Evolutionary conservation across 768 basidiomycete genomes (phyloP).

Genomic region (Tylopilus vinaceipallidus): DNA sequence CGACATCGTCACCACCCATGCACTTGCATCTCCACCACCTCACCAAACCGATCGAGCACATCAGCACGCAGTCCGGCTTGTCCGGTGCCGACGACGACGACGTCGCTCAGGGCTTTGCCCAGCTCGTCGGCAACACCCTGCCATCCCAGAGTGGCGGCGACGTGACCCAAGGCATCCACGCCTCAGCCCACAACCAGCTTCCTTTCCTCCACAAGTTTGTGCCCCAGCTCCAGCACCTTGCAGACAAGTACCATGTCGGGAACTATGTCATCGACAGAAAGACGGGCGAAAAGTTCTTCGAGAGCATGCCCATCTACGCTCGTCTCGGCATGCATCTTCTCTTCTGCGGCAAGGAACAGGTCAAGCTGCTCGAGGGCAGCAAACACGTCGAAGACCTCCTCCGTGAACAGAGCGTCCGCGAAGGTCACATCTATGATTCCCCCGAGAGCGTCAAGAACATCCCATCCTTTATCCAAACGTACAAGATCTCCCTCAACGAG

Average conservation of each 20-base stretch:
- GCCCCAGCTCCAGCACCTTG: constrained; percentile 55
- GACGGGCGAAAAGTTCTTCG: constrained; percentile 55
- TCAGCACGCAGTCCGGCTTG: constrained; percentile 17
- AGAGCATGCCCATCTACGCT: constrained; percentile 72
- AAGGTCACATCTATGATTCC: constrained; percentile 57
- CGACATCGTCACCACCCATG: constrained; percentile 13
- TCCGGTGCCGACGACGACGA: constrained; percentile 17
- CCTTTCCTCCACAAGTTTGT: constrained; percentile 47
- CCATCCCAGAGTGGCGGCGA: constrained; percentile 14
- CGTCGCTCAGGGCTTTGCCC: constrained; percentile 19
- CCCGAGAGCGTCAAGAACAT: constrained; percentile 51
- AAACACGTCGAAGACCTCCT: constrained; percentile 49
- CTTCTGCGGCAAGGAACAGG: constrained; percentile 56
- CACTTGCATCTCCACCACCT: constrained; percentile 13
- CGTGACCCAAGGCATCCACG: constrained; percentile 31
- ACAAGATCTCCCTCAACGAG: constrained; percentile 54
- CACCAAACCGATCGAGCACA: constrained; percentile 31
- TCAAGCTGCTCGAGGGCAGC: constrained; percentile 45
- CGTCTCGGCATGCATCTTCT: constrained; percentile 76
- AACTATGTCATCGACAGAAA: constrained; percentile 55
- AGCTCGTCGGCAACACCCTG: constrained; percentile 21
- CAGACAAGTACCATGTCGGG: constrained; percentile 51
- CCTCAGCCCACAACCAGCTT: constrained; percentile 30
- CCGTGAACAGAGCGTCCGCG: constrained; percentile 50
- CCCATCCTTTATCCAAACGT: constrained; percentile 54